phyloP scores from a whole-genome alignment of 352 stramenopile genomes.

The Phytophthora sojae region DNA sequence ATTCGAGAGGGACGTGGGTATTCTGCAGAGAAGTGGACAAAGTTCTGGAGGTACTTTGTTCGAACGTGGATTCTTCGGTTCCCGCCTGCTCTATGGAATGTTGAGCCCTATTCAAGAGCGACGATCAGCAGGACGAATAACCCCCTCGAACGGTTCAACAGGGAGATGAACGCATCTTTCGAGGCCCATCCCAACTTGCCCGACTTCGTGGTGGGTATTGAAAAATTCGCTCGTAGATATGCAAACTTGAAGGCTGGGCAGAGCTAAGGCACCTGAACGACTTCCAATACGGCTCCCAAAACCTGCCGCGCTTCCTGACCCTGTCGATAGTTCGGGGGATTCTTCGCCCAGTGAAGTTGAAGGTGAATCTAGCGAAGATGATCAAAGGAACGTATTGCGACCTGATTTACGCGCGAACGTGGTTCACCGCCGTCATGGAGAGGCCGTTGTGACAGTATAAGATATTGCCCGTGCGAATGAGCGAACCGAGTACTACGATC shows the following conservation, averaged over 20 bases:
- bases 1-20: neutral
- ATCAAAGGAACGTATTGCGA: no score
- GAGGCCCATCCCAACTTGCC: constrained; percentile 12
- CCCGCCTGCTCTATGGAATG: constrained; percentile 9
- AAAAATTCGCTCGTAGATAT: constrained; percentile 6
- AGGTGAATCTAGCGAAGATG: no score
- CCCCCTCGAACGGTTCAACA: constrained; percentile 33
- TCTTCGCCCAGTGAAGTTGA: no score
- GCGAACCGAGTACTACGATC: neutral
- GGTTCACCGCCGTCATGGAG: no score
- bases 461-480: neutral
- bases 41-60: constrained; percentile 1
- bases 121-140: constrained; percentile 20
- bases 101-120: neutral
- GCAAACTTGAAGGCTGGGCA: neutral
- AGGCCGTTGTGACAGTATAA: neutral
- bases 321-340: no score
- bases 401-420: no score
- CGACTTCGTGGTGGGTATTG: constrained; percentile 26
- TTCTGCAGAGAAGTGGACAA: constrained; percentile 1
- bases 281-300: no score
- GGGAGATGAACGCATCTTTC: constrained; percentile 31
- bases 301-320: no score
- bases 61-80: constrained; percentile 10
- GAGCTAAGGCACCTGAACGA: no score